phyloP scores from a whole-genome alignment of 257 asterid species.

The Solanum gracilifrons region DNA sequence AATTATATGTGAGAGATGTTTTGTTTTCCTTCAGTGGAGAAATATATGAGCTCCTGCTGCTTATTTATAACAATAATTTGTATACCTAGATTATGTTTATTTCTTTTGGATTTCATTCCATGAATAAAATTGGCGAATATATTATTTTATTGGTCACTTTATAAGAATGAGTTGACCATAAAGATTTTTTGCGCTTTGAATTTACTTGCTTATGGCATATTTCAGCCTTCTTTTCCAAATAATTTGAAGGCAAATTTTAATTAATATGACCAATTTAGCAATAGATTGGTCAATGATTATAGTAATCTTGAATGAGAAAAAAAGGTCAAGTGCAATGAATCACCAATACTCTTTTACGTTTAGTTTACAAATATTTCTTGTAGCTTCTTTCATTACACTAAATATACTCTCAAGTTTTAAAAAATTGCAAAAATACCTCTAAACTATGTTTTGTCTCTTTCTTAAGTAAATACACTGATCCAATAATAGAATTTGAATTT shows the following conservation, averaged over 20 bases:
- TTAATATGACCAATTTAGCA: neutral
- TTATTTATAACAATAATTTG: neutral
- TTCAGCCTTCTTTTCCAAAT: neutral
- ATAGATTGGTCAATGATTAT: neutral
- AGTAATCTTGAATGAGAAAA: neutral
- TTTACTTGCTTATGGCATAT: neutral
- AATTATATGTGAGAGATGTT: neutral
- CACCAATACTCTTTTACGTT: neutral
- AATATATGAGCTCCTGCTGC: neutral
- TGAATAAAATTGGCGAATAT: no score
- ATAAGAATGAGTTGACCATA: neutral
- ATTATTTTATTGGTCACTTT: neutral
- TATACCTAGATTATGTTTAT: neutral
- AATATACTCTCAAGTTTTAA: neutral
- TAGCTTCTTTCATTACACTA: neutral
- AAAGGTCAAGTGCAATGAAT: neutral
- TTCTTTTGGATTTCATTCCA: neutral
- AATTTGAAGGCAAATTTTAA: neutral
- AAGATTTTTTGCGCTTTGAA: neutral
- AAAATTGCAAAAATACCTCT: neutral
- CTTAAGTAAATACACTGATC: neutral
- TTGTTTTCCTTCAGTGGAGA: neutral
- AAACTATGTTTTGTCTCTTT: neutral
- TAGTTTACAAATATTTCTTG: neutral
- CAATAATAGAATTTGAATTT: neutral